phyloP scores from a whole-genome alignment of 768 basidiomycete genomes.

The Termitomyces sp. region DNA sequence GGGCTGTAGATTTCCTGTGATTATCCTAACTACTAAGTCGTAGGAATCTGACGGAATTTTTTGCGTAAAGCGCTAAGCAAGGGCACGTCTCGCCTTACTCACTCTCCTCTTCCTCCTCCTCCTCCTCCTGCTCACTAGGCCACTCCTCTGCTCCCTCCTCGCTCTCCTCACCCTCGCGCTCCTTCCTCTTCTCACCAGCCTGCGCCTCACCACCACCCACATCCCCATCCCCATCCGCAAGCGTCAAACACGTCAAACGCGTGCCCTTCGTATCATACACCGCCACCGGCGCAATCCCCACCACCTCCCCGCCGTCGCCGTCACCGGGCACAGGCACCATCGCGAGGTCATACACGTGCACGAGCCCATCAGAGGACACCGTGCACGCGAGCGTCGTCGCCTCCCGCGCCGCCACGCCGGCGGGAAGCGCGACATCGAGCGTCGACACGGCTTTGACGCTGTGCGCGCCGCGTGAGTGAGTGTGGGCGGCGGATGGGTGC shows the following conservation, averaged over 20 bases:
- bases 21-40: background rate
- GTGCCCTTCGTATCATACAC: conserved; percentile 19
- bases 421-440: conserved; percentile 53
- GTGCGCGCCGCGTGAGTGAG: background rate
- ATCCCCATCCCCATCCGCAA: conserved; percentile 26
- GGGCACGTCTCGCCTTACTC: background rate
- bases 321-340: conserved; percentile 35
- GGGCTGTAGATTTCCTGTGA: conserved; percentile 75
- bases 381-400: conserved; percentile 67
- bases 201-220: background rate
- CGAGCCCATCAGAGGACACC: conserved; percentile 86
- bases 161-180: conserved; percentile 20
- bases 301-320: conserved; percentile 12
- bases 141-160: conserved; percentile 2
- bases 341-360: conserved; percentile 71
- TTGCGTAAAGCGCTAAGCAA: background rate
- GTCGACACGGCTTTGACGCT: conserved; percentile 83
- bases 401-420: conserved; percentile 12
- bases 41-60: background rate
- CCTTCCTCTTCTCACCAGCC: conserved; percentile 18
- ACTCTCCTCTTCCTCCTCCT: conserved; percentile 11
- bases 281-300: conserved; percentile 16
- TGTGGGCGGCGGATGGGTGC: background rate
- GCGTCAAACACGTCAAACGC: conserved; percentile 21
- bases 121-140: background rate